These are phyloP conservation scores for Mortierella sp. DNA, from an alignment of 371 early-diverging fungal genomes.

Conservation along the genomic window DNA sequence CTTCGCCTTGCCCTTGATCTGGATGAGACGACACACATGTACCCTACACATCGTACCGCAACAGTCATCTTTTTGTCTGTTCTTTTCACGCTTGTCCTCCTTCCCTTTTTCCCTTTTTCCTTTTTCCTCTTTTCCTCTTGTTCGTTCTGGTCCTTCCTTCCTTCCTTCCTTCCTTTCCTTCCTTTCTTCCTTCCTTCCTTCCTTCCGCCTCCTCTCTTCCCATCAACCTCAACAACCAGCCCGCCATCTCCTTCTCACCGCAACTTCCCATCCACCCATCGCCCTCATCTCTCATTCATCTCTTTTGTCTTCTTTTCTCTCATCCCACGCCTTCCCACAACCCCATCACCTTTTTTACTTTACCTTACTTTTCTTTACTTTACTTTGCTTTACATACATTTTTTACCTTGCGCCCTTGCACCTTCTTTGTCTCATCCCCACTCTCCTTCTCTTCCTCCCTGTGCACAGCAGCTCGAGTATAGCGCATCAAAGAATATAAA, in stretches of 20 bases:
- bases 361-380: background rate
- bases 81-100: background rate
- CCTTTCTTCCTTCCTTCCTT: constrained; percentile 7
- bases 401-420: background rate
- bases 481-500: background rate
- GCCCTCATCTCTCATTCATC: background rate
- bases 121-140: background rate
- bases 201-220: background rate
- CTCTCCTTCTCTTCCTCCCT: background rate
- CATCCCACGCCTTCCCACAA: background rate
- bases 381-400: background rate
- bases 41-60: background rate
- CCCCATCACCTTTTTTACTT: constrained; percentile 11
- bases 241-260: background rate
- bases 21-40: background rate
- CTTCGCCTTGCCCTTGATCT: background rate
- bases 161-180: background rate
- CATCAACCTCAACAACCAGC: background rate
- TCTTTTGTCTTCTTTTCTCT: constrained; percentile 9
- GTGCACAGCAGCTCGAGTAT: constrained; percentile 11
- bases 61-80: background rate
- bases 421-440: background rate
- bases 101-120: background rate
- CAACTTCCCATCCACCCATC: background rate
- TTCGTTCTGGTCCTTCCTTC: constrained; percentile 5